phyloP scores from a whole-genome alignment of 2,329 filamentous ascomycete genomes.

The Microdochium nivale region DNA sequence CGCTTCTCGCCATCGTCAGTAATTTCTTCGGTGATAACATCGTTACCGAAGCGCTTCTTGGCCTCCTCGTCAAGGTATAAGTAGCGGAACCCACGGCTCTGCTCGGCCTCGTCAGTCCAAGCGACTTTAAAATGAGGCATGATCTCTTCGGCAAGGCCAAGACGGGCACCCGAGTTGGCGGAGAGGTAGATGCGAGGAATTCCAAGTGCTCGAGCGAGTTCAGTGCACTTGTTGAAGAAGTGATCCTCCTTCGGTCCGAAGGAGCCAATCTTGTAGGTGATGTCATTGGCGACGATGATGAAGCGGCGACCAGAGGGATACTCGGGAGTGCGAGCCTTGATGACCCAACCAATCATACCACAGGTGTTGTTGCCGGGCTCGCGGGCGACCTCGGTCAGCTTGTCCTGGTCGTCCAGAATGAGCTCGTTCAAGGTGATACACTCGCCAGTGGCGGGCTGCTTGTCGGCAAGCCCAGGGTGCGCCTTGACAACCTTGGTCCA shows the following conservation, averaged over 20 bases:
- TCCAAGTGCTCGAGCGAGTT: slow-evolving; percentile 85
- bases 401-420: slow-evolving; percentile 89
- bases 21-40: slow-evolving; percentile 82
- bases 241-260: slow-evolving; percentile 95
- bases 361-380: slow-evolving; percentile 93
- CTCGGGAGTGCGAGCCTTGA: slow-evolving; percentile 90
- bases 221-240: slow-evolving; percentile 99
- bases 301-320: slow-evolving; percentile 89
- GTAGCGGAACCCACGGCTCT: slow-evolving; percentile 91
- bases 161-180: slow-evolving; percentile 95
- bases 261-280: slow-evolving; percentile 97
- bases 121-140: slow-evolving; percentile 96
- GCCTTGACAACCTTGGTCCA: slow-evolving; percentile 72
- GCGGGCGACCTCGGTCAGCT: slow-evolving; percentile 83
- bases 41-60: slow-evolving; percentile 79
- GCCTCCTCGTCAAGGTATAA: slow-evolving; percentile 83
- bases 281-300: slow-evolving; percentile 96
- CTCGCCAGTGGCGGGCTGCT: slow-evolving; percentile 77
- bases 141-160: slow-evolving; percentile 92
- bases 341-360: slow-evolving; percentile 98
- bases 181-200: slow-evolving; percentile 97
- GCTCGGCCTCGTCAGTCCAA: slow-evolving; percentile 79
- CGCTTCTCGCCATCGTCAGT: slow-evolving; percentile 81
- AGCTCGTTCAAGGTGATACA: slow-evolving; percentile 93
- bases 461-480: slow-evolving; percentile 65